These are phyloP conservation scores for Cytospora leucostoma DNA, from an alignment of 2,329 filamentous ascomycete species.

Conservation along the genomic window DNA sequence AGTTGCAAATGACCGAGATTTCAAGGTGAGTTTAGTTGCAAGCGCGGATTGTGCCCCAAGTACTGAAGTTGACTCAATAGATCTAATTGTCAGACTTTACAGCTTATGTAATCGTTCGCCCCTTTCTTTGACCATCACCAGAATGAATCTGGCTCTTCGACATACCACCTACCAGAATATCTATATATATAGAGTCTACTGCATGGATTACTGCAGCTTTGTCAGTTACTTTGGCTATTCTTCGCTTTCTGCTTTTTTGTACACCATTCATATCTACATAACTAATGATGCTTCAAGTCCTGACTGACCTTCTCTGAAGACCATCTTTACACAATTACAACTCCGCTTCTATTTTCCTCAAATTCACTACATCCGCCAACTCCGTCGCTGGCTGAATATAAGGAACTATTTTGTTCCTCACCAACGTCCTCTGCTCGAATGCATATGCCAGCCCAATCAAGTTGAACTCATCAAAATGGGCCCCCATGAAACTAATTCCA, in stretches of 20 bases:
- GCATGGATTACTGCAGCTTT: no score
- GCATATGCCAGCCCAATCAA: slow-evolving; percentile 67
- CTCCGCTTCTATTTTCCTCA: not conserved
- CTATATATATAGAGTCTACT: no score
- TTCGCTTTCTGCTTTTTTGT: not conserved
- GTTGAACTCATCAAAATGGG: slow-evolving; percentile 58
- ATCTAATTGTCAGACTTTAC: not conserved
- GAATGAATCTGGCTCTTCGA: not conserved
- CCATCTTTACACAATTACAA: not conserved
- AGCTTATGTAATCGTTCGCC: not conserved
- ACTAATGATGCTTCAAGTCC: slow-evolving; percentile 24
- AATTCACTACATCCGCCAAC: slow-evolving; percentile 29
- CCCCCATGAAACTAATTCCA: slow-evolving; percentile 63
- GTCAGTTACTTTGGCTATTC: not conserved
- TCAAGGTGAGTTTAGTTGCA: not conserved
- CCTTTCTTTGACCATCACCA: not conserved
- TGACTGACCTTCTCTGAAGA: not conserved
- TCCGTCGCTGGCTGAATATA: slow-evolving; percentile 37
- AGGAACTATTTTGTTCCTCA: slow-evolving; percentile 34
- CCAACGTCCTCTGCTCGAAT: slow-evolving; percentile 60
- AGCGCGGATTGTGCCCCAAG: not conserved
- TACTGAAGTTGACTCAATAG: no score
- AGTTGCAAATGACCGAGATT: not conserved
- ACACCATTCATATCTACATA: not conserved
- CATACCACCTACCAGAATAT: no score